A percentile compares a stretch with the other conserved stretches of the same genome.
phyloP scores from a whole-genome alignment of 129 eudicot genomes.

The Ambrosia trifida region DNA sequence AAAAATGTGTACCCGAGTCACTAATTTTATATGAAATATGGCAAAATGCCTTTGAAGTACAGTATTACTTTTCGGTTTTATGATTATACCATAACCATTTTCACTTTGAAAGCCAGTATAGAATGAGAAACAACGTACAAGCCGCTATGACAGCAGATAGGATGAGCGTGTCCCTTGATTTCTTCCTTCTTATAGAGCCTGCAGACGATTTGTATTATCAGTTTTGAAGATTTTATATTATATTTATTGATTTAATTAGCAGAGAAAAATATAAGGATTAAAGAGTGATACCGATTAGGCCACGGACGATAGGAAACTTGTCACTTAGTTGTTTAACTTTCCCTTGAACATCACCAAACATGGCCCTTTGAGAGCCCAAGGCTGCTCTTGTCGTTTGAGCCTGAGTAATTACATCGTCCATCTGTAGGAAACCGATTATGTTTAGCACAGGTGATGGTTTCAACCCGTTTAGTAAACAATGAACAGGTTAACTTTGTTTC shows the following conservation, averaged over 20 bases:
- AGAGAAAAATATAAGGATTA: slow-evolving; percentile 4
- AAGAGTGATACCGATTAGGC: slow-evolving; percentile 65
- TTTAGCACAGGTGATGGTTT: neutral
- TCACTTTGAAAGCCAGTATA: slow-evolving; percentile 93
- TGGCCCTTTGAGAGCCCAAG: slow-evolving; percentile 74
- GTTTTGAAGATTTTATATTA: neutral
- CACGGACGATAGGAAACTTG: slow-evolving; percentile 89
- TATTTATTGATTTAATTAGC: neutral
- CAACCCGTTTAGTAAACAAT: neutral
- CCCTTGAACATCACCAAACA: slow-evolving; percentile 96
- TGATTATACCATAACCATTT: slow-evolving; percentile 19
- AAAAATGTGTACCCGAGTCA: slow-evolving; percentile 14
- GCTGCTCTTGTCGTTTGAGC: slow-evolving; percentile 84
- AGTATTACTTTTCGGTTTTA: slow-evolving; percentile 3
- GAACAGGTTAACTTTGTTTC: neutral
- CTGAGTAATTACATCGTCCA: slow-evolving; percentile 93
- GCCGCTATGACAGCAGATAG: slow-evolving; percentile 90
- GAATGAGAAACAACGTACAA: slow-evolving; percentile 85
- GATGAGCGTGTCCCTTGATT: slow-evolving; percentile 87
- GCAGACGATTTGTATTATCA: slow-evolving; percentile 20
- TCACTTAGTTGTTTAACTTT: slow-evolving; percentile 88
- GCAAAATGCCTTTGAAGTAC: slow-evolving; percentile 30
- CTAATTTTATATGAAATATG: slow-evolving; percentile 21
- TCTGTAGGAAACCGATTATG: slow-evolving; percentile 41
- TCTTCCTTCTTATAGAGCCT: slow-evolving; percentile 90